Conservation (phyloP, 306 rosid species). For the Oemleria cerasiformis region DNA sequence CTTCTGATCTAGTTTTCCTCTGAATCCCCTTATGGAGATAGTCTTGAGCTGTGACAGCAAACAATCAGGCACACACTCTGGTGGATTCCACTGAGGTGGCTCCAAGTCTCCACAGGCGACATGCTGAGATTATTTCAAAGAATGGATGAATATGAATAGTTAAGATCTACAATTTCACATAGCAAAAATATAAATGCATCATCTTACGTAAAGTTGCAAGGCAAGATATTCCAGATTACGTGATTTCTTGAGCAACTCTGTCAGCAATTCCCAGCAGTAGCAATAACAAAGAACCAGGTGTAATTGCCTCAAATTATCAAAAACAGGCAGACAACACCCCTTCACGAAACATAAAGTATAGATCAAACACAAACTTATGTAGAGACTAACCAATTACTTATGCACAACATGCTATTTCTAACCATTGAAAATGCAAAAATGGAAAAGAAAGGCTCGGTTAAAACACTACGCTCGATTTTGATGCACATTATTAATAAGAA, state of each 20-base stretch:
- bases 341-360: neutral
- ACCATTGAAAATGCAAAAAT: too few relatives aligned
- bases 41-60: slow-evolving; percentile 3
- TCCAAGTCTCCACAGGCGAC: too few relatives aligned
- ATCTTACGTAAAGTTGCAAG: neutral
- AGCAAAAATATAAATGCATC: neutral
- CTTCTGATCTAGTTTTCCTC: neutral
- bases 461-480: too few relatives aligned
- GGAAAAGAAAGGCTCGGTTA: too few relatives aligned
- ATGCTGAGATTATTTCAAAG: neutral
- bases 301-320: neutral
- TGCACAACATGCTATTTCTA: too few relatives aligned
- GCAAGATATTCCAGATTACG: neutral
- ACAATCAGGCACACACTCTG: neutral
- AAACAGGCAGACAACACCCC: neutral
- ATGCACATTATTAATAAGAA: too few relatives aligned
- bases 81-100: neutral
- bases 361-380: neutral
- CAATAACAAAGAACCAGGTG: neutral
- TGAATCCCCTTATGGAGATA: neutral
- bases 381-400: neutral
- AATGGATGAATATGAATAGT: neutral
- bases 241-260: neutral
- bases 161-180: neutral
- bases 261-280: neutral